Evolutionary conservation across 768 basidiomycete species (phyloP).

Genomic region (Sarcodon aspratus): DNA sequence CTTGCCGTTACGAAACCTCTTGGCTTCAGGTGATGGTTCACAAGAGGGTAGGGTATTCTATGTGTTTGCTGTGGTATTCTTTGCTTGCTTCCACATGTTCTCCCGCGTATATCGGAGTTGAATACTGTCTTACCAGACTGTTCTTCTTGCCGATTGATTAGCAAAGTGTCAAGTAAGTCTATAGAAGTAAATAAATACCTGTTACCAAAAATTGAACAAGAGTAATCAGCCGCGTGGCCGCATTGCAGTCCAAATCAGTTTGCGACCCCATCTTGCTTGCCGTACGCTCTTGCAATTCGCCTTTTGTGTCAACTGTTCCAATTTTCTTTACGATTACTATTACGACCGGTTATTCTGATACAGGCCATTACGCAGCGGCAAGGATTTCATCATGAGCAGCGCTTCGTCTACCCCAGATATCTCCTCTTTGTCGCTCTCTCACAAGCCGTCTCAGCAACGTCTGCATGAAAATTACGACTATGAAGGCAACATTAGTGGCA

Average conservation of each 20-base stretch:
- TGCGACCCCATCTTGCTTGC: not conserved
- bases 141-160: too few relatives aligned
- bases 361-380: not conserved
- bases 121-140: too few relatives aligned
- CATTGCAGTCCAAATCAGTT: not conserved
- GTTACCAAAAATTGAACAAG: too few relatives aligned
- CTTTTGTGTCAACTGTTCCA: too few relatives aligned
- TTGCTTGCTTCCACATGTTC: not conserved
- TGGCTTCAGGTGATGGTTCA: constrained; percentile 44
- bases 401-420: constrained; percentile 67
- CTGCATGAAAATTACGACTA: constrained; percentile 82
- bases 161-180: too few relatives aligned
- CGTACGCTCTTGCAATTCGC: not conserved
- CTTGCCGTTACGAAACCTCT: constrained; percentile 67
- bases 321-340: not conserved
- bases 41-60: constrained; percentile 89
- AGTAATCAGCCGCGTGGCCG: not conserved
- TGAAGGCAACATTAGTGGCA: constrained; percentile 43
- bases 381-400: constrained; percentile 49
- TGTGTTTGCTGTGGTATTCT: constrained; percentile 57
- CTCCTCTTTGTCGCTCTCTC: constrained; percentile 62
- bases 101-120: too few relatives aligned
- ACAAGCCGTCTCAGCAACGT: constrained; percentile 57
- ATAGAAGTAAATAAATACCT: too few relatives aligned
- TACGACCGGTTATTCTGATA: not conserved